Evolutionary conservation across 1,139 yeast species (phyloP), one percentile per base, ranked within the genome.

Genomic region (Candida albicans): DNA sequence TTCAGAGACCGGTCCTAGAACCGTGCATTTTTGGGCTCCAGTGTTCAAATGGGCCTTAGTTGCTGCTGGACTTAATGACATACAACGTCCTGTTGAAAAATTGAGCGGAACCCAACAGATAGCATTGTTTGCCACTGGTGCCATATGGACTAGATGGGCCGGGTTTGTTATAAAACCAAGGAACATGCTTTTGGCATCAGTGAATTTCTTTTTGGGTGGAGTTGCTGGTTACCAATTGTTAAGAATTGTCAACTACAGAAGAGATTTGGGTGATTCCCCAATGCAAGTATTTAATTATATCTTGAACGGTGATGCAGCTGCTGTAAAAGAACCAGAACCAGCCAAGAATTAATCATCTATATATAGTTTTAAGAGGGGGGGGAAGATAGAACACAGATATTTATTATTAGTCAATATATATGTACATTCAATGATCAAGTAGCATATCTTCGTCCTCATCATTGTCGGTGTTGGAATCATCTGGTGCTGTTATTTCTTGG

Each of bases 91-190:
- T 3, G 96, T 89, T 35, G 97, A 91, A 59, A 85, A 85, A 57
- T 73, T 93, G 44, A 83, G 93, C 40, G 96, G 97, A 45, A 85
- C 96, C 26, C 99, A 93, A 66, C 96, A 88, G 64, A 64, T 86
- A 50, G 96, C 99, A 0, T 75, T 93, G 47, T 77, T 87, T 56
- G 93, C 93, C 39, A 93, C 99, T 1, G 99, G 98, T 45, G 82
- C 81, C 44, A 90, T 93, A 57, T 93, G 99, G 99, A 93, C 99
- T 37, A 82, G 99, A 64, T 93, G 99, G 99, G 91, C 97, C 28
- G 79, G 77, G 2, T 80, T 90, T 66, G 95, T 90, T 51, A 93
- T 93, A 62, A 82, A 73, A 56, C 99, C 99, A 42, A 85, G 87
- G 68, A 93, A 93, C 70, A 75, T 78, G 54, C 72, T 93, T 49